These are phyloP conservation scores for Pascua guehoae DNA, from an alignment of 1,284 basidiomycete genomes.

Conservation along the genomic window DNA sequence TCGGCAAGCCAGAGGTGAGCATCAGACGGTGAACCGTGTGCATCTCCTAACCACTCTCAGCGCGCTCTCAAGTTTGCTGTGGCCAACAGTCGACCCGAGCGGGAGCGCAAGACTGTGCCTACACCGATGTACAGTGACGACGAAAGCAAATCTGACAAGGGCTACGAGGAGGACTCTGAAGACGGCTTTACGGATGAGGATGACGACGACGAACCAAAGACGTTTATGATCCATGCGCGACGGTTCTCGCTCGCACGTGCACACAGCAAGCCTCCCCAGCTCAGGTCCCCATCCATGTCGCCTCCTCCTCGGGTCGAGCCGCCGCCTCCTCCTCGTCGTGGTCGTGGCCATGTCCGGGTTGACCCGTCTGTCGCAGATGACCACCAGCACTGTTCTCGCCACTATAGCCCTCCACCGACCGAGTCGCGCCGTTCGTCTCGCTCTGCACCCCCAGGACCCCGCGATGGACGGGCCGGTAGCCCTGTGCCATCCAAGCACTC, in stretches of 20 bases:
- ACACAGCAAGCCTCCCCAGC: too few species aligned
- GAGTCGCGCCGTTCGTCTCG: conserved; percentile 18
- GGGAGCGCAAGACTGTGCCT: neutral
- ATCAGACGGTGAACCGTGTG: too few species aligned
- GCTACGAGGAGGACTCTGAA: conserved; percentile 39
- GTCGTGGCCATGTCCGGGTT: conserved; percentile 37
- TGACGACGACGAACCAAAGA: conserved; percentile 8
- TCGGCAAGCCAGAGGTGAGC: too few species aligned
- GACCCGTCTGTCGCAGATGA: conserved; percentile 17
- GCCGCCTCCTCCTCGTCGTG: conserved; percentile 29
- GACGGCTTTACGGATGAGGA: conserved; percentile 34
- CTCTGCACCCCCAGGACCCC: conserved; percentile 31
- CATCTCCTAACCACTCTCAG: neutral
- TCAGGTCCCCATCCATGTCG: conserved; percentile 7
- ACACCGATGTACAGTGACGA: neutral
- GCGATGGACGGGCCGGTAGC: conserved; percentile 34
- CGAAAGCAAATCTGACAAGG: conserved; percentile 16
- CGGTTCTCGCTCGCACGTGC: neutral
- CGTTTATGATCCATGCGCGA: conserved; percentile 4
- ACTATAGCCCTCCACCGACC: conserved; percentile 35
- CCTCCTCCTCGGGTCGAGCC: conserved; percentile 20
- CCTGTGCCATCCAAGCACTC: conserved; percentile 25
- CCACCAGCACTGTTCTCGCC: conserved; percentile 29
- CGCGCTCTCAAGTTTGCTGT: conserved; percentile 32
- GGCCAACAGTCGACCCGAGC: conserved; percentile 6